Evolutionary conservation across 768 basidiomycete genomes (phyloP), one percentile per base, ranked within the genome.

Genomic region (Pleurotus salmoneostramineus): DNA sequence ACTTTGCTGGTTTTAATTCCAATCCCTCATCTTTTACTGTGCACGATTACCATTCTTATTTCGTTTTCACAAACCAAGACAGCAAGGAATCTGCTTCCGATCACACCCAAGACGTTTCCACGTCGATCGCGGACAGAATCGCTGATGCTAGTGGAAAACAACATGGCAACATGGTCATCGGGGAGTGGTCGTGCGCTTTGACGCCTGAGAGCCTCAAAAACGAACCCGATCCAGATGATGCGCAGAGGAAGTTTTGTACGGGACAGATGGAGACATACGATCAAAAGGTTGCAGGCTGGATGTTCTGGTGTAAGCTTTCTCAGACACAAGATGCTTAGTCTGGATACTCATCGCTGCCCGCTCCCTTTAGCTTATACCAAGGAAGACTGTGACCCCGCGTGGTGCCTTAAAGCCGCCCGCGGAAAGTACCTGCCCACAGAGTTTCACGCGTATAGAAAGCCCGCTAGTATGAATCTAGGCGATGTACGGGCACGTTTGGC

Each of bases 171-270:
- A 68, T 95, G 10, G 77, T 94, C n/a, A 78, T 93, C 2, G 91
- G 82, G 21, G 92, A 94, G 66, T 94, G 86, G 83, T 90, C 88
- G n/a, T 90, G 86, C 17, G 88, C 87, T 0, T 72, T 93, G 60
- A 85, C 89, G 55, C 80, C 83, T 2, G 63, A 81, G 56, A 87
- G 88, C 61, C 63, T 87, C 14, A 67, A 77, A 5, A 68, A 68
- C 6, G 83, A 83, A 58, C 36, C 62, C 3, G 72, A 88, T 64
- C 72, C 75, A 11, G 69, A 71, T 27, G 68, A 66, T 4, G 79
- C 83, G 14, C 72, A 76, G 33, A 72, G 68, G 55, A 66, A 76
- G 3, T 89, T 88, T 62, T 86, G 87, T 63, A 71, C 71, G 2
- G 77, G 73, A 2, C 88, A 89, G 62, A 75, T 85, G 74, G 74